Conservation (phyloP, 2,329 filamentous ascomycete genomes). For the Diaporthe caulivora region DNA sequence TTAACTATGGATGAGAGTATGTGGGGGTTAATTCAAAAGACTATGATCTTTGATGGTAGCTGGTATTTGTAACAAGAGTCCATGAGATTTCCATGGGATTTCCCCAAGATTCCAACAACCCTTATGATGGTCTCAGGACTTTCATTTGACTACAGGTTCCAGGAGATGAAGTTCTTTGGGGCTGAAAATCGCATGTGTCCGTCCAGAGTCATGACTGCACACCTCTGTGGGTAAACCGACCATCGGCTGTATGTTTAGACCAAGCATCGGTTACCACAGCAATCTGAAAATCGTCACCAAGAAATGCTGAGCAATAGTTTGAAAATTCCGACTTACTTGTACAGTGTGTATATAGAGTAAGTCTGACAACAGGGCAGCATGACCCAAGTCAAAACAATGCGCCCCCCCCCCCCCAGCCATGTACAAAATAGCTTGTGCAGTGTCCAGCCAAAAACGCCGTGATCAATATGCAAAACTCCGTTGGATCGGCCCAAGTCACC, state of each 20-base stretch:
- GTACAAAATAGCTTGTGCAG: neutral
- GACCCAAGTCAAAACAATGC: neutral
- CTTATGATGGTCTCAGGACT: no score
- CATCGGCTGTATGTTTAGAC: neutral
- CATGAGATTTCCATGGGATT: neutral
- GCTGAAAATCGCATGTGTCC: no score
- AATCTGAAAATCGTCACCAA: neutral
- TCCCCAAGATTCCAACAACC: neutral
- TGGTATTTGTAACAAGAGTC: neutral
- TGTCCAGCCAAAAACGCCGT: conserved; percentile 5
- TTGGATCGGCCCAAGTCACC: conserved; percentile 15
- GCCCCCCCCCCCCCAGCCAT: neutral
- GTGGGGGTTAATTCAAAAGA: no score
- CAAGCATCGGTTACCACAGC: neutral
- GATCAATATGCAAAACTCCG: conserved; percentile 23
- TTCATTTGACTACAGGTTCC: no score
- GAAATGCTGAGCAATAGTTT: neutral
- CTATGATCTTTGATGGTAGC: no score
- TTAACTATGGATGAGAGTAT: no score
- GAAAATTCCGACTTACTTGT: conserved; percentile 1
- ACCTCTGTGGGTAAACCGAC: no score
- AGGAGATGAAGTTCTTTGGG: no score
- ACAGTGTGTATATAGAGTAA: conserved; percentile 16
- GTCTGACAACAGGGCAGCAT: neutral
- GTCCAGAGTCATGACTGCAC: no score